Conservation (phyloP, 805 yeast species). For the Candida germanica region DNA sequence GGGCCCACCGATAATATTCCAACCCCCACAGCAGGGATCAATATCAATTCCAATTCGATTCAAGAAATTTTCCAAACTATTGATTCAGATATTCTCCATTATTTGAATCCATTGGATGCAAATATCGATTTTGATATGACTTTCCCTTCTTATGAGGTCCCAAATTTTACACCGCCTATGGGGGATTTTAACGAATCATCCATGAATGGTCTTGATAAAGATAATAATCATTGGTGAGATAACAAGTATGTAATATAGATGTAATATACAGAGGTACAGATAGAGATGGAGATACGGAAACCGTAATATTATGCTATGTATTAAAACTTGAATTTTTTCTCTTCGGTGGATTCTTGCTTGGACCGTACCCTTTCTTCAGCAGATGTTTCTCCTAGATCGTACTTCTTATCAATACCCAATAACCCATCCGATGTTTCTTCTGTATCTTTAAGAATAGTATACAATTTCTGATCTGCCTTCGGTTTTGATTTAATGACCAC, state of each 20-base stretch:
- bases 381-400: conserved; percentile 3
- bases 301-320: too few species aligned
- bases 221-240: too few species aligned
- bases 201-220: too few species aligned
- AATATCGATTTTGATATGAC: conserved; percentile 14
- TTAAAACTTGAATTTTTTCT: conserved; percentile 11
- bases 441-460: conserved; percentile 21
- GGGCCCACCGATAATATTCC: background rate
- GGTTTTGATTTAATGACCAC: conserved; percentile 3
- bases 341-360: conserved; percentile 1
- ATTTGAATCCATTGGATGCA: conserved; percentile 28
- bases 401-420: conserved; percentile 5
- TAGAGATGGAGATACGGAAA: too few species aligned
- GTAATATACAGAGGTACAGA: too few species aligned
- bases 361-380: conserved; percentile 2
- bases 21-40: background rate
- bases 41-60: conserved; percentile 11
- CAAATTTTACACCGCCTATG: too few species aligned
- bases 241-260: too few species aligned
- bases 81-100: conserved; percentile 27
- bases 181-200: too few species aligned
- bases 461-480: conserved; percentile 5
- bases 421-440: conserved; percentile 4
- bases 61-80: conserved; percentile 31
- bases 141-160: background rate